A percentile compares a stretch with the other conserved stretches of the same genome.
Evolutionary conservation across 2,329 filamentous ascomycete species (phyloP).

Genomic region (Teratosphaeria zuluensis): DNA sequence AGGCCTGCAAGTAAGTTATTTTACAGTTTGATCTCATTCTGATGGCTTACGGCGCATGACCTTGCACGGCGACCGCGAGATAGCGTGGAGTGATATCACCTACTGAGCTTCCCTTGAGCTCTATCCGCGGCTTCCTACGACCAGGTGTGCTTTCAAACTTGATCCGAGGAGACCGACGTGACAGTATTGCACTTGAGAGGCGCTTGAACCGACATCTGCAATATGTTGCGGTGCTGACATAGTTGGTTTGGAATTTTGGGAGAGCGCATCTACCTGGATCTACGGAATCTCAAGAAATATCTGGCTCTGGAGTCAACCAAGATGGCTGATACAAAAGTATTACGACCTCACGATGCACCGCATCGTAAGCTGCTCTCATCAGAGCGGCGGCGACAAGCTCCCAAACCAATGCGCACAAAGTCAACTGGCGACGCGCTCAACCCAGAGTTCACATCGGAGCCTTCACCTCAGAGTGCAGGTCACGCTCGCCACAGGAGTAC

Average conservation of each 20-base stretch:
- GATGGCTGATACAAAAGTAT: neutral
- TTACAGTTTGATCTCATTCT: neutral
- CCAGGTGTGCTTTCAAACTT: neutral
- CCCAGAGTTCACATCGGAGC: neutral
- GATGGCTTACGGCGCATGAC: neutral
- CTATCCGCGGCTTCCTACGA: neutral
- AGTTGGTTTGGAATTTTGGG: neutral
- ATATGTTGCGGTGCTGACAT: neutral
- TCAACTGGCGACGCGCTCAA: neutral
- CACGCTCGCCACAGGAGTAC: constrained; percentile 1
- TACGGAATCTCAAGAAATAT: neutral
- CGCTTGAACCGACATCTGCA: neutral
- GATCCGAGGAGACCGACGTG: neutral
- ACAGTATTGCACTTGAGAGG: neutral
- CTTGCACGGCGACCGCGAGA: neutral
- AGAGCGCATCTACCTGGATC: neutral
- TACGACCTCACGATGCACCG: neutral
- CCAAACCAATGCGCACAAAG: neutral
- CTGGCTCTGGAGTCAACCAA: neutral
- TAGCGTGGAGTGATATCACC: neutral
- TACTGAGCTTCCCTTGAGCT: neutral
- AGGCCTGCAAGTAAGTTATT: neutral
- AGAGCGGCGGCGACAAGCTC: neutral
- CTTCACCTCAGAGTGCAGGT: neutral
- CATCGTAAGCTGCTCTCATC: neutral